These are phyloP conservation scores for Funneliformis mosseae DNA, from an alignment of 192 early-diverging fungal species.

Conservation along the genomic window DNA sequence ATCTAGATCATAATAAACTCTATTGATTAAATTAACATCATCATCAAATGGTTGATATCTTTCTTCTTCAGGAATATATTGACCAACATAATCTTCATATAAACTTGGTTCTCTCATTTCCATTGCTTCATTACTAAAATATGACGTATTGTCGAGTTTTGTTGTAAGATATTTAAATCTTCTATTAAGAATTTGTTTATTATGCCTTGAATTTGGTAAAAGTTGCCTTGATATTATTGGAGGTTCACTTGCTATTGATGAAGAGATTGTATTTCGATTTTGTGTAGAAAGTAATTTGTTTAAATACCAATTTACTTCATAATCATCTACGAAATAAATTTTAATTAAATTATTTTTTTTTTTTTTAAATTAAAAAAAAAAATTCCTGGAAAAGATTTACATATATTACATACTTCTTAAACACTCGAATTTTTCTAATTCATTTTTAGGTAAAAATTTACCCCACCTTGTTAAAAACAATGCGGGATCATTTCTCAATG, in stretches of 20 bases:
- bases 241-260: conserved; percentile 1
- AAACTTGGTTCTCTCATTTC: conserved; percentile 45
- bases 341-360: too few species aligned
- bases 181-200: conserved; percentile 41
- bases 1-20: conserved; percentile 41
- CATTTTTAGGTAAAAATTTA: conserved; percentile 33
- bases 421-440: conserved; percentile 35
- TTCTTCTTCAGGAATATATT: conserved; percentile 39
- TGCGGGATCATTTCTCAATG: conserved; percentile 39
- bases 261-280: neutral
- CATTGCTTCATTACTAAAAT: conserved; percentile 45
- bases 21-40: conserved; percentile 39
- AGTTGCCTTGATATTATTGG: neutral
- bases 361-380: neutral
- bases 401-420: conserved; percentile 32
- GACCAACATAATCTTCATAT: conserved; percentile 48
- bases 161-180: conserved; percentile 41
- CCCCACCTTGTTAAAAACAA: conserved; percentile 50
- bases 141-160: conserved; percentile 37
- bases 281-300: conserved; percentile 27
- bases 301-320: conserved; percentile 46
- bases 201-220: neutral
- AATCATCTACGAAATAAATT: conserved; percentile 27
- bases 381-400: neutral
- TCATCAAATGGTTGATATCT: conserved; percentile 37